phyloP scores from a whole-genome alignment of 495 filamentous ascomycete genomes.

The Penicillium silybi region DNA sequence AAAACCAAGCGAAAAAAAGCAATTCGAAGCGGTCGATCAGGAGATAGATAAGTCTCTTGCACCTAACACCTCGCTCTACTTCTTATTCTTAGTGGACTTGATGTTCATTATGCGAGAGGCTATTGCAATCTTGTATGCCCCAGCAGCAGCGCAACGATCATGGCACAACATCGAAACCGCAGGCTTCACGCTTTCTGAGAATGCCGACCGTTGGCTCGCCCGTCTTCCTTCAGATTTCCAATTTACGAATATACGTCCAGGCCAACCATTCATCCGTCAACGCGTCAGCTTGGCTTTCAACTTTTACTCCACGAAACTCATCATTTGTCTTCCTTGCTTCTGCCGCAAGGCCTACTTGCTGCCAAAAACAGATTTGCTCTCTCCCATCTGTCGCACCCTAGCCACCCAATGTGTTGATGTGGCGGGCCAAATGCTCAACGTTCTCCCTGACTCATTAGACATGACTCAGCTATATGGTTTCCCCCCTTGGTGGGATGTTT shows the following conservation, averaged over 20 bases:
- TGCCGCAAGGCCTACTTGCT: no score
- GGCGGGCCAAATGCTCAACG: no score
- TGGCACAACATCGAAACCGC: slow-evolving; percentile 18
- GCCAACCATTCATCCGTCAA: slow-evolving; percentile 28
- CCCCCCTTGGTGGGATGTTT: no score
- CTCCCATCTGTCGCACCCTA: no score
- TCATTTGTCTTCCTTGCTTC: slow-evolving; percentile 57
- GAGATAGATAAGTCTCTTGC: no score
- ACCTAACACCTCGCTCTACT: no score
- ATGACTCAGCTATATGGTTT: no score
- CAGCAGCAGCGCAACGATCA: slow-evolving; percentile 8
- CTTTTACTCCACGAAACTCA: slow-evolving; percentile 51
- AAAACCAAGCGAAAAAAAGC: no score
- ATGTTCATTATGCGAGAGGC: slow-evolving; percentile 15
- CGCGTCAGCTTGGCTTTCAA: slow-evolving; percentile 41
- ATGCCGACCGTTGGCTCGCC: slow-evolving; percentile 18
- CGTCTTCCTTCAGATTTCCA: slow-evolving; percentile 27
- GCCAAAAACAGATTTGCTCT: no score
- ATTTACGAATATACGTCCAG: slow-evolving; percentile 1
- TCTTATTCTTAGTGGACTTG: slow-evolving; percentile 22
- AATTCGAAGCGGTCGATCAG: no score
- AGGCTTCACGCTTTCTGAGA: slow-evolving; percentile 11
- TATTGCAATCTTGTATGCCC: slow-evolving; percentile 18
- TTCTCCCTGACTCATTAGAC: no score
- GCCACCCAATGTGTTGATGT: no score